Conservation (phyloP, 2,329 filamentous ascomycete species). For the Eutypella sp. region DNA sequence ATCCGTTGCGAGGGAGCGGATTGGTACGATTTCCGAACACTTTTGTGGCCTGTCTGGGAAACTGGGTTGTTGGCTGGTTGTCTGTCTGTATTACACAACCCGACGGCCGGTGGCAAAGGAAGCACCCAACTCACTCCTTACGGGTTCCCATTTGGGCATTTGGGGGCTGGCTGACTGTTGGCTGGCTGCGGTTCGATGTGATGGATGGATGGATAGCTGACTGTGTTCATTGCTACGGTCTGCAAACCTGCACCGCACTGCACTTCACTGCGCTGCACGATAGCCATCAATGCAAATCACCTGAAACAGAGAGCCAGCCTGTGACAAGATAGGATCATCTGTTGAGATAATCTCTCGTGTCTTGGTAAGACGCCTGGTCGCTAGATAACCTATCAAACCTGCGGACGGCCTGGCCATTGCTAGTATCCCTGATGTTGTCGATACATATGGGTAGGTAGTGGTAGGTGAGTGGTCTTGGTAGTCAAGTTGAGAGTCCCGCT, state of each 20-base stretch:
- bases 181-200: not conserved
- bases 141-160: not conserved
- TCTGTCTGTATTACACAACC: not conserved
- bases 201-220: constrained; percentile 4
- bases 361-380: not conserved
- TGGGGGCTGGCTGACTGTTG: not conserved
- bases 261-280: too few relatives aligned
- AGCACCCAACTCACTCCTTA: too few relatives aligned
- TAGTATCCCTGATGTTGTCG: not conserved
- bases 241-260: too few relatives aligned
- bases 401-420: not conserved
- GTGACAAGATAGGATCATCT: not conserved
- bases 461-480: not conserved
- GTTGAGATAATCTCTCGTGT: not conserved
- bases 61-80: not conserved
- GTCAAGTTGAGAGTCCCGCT: too few relatives aligned
- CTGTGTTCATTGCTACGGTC: not conserved
- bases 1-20: not conserved
- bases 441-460: not conserved
- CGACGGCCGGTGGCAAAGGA: not conserved
- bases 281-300: not conserved
- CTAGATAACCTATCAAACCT: not conserved
- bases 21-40: not conserved
- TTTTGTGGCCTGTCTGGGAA: too few relatives aligned
- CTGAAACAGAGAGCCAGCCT: not conserved